These are phyloP conservation scores for Gonapodya prolifera DNA, from an alignment of 192 early-diverging fungal genomes.

Conservation along the genomic window DNA sequence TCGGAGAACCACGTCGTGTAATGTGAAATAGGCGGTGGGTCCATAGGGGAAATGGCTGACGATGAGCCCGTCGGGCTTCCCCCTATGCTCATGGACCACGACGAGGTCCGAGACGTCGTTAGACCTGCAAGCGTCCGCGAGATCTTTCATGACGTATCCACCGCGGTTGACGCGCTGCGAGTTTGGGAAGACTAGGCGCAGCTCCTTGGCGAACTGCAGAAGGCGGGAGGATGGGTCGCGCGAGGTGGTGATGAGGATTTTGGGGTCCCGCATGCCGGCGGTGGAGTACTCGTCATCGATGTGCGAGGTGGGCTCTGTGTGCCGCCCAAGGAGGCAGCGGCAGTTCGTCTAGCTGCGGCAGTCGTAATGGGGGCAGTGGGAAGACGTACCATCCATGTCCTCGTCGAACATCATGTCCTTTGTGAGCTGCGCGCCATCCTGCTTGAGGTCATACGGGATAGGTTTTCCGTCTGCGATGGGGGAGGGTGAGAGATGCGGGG, in stretches of 20 bases:
- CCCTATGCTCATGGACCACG: conserved; percentile 89
- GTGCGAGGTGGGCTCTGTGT: conserved; percentile 52
- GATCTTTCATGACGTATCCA: conserved; percentile 86
- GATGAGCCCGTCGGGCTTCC: conserved; percentile 92
- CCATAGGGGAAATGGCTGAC: conserved; percentile 95
- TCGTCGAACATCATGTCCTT: conserved; percentile 83
- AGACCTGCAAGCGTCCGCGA: conserved; percentile 86
- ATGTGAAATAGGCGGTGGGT: conserved; percentile 92
- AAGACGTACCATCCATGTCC: conserved; percentile 52
- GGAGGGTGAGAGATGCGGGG: neutral
- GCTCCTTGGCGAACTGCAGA: conserved; percentile 94
- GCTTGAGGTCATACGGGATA: conserved; percentile 73
- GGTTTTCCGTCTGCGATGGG: conserved; percentile 59
- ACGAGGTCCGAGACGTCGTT: conserved; percentile 94
- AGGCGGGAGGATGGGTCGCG: conserved; percentile 84
- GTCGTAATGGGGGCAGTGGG: neutral
- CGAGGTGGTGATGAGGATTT: conserved; percentile 92
- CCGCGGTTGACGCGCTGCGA: conserved; percentile 97
- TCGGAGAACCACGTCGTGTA: conserved; percentile 93
- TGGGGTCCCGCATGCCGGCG: conserved; percentile 87
- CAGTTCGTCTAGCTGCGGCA: neutral
- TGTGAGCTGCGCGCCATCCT: conserved; percentile 58
- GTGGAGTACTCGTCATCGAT: conserved; percentile 96
- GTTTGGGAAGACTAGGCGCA: conserved; percentile 89
- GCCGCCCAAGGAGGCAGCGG: neutral